Evolutionary conservation across 106 monocot genomes (phyloP).

Genomic region (Hemerocallis citrina): DNA sequence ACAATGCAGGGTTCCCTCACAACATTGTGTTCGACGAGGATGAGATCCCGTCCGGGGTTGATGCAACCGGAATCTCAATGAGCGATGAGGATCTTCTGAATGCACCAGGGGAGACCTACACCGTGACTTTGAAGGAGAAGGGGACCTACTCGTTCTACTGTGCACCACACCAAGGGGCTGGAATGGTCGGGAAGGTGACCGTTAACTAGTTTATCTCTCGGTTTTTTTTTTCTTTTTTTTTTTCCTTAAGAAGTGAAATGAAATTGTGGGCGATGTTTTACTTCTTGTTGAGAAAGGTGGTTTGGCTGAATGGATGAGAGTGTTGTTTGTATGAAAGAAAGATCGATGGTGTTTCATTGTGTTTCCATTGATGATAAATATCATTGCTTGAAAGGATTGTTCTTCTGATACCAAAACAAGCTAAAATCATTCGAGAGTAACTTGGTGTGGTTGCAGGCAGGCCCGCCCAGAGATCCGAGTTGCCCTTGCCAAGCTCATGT

Average conservation of each 20-base stretch:
- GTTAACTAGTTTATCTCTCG: conserved; percentile 35
- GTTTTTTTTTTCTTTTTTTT: not conserved
- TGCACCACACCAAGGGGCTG: conserved; percentile 82
- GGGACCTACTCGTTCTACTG: conserved; percentile 84
- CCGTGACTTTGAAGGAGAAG: conserved; percentile 49
- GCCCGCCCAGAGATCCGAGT: no score
- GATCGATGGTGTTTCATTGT: no score
- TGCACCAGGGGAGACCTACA: conserved; percentile 55
- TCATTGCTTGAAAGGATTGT: no score
- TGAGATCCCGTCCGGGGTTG: conserved; percentile 69
- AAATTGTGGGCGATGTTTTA: not conserved
- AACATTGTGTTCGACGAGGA: conserved; percentile 91
- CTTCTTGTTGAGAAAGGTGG: no score
- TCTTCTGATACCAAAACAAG: no score
- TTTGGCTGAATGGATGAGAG: no score
- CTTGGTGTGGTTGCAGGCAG: no score
- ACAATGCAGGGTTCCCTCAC: conserved; percentile 96
- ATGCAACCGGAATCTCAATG: conserved; percentile 66
- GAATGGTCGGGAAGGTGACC: conserved; percentile 85
- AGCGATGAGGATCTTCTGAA: conserved; percentile 72
- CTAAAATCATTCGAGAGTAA: no score
- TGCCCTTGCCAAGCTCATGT: no score
- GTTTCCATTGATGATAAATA: no score
- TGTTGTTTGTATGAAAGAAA: no score
- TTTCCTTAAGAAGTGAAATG: not conserved